Percentiles rank a stretch among this genome's conserved stretches.
phyloP scores from a whole-genome alignment of 2,329 filamentous ascomycete genomes.

The Escovopsis weberi region DNA sequence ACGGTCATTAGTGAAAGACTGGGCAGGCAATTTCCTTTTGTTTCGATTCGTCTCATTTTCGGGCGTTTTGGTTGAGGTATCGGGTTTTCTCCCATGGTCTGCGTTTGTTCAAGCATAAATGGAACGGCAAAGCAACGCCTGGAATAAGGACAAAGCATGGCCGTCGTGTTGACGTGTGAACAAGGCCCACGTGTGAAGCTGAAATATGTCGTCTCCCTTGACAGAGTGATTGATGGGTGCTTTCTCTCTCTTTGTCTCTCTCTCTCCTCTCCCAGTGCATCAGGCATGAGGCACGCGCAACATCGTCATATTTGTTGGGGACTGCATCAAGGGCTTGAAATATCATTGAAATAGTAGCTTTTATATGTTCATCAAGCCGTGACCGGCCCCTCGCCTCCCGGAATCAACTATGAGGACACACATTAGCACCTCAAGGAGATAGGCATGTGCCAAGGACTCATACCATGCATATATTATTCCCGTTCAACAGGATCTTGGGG shows the following conservation, averaged over 20 bases:
- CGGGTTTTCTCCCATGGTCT: not conserved
- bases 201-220: too few relatives aligned
- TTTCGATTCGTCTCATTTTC: conserved; percentile 3
- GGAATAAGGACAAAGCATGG: too few relatives aligned
- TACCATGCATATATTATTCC: conserved; percentile 99
- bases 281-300: too few relatives aligned
- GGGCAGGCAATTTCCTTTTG: not conserved
- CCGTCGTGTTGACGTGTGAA: too few relatives aligned
- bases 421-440: conserved; percentile 3
- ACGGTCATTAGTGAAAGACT: conserved; percentile 14
- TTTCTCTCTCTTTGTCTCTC: too few relatives aligned
- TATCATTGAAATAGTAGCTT: too few relatives aligned
- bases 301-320: too few relatives aligned
- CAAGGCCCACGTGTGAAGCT: too few relatives aligned
- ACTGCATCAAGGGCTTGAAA: too few relatives aligned
- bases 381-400: conserved; percentile 57
- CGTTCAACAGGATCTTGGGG: conserved; percentile 88
- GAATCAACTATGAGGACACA: conserved; percentile 46
- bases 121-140: too few relatives aligned
- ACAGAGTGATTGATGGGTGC: too few relatives aligned
- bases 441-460: conserved; percentile 9
- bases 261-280: too few relatives aligned
- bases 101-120: not conserved
- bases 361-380: conserved; percentile 7
- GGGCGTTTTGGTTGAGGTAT: conserved; percentile 10